A percentile compares a stretch with the other conserved stretches of the same genome.
Evolutionary conservation across 129 eudicot genomes (phyloP).

Genomic region (Erigeron canadensis): DNA sequence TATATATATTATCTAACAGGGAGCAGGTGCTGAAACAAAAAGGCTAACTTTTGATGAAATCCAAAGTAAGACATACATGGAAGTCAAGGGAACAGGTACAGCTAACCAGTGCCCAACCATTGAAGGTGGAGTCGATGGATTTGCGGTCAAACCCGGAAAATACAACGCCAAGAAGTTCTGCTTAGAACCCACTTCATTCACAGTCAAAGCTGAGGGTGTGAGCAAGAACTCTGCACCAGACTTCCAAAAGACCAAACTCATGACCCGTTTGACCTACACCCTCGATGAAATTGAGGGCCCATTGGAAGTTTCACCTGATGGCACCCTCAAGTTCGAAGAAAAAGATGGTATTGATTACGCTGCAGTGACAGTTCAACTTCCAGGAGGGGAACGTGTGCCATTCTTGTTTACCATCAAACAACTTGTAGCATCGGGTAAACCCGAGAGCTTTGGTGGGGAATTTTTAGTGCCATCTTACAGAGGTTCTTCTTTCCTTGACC

Average conservation of each 20-base stretch:
- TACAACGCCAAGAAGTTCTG: slow-evolving; percentile 90
- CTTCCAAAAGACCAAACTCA: slow-evolving; percentile 93
- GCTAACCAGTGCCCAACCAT: slow-evolving; percentile 98
- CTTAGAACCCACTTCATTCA: slow-evolving; percentile 91
- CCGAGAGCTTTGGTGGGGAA: slow-evolving; percentile 72
- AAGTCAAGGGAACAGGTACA: slow-evolving; percentile 95
- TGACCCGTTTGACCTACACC: slow-evolving; percentile 98
- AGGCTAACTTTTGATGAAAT: slow-evolving; percentile 86
- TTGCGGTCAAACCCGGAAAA: slow-evolving; percentile 78
- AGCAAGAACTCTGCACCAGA: slow-evolving; percentile 83
- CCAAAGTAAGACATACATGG: slow-evolving; percentile 96
- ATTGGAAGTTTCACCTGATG: slow-evolving; percentile 69
- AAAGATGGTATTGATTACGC: slow-evolving; percentile 96
- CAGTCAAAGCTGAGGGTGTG: slow-evolving; percentile 85
- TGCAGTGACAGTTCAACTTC: slow-evolving; percentile 94
- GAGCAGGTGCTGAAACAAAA: slow-evolving; percentile 87
- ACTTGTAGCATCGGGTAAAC: slow-evolving; percentile 88
- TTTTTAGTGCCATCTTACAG: slow-evolving; percentile 92
- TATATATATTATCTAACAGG: slow-evolving; percentile 45
- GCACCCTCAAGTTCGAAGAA: slow-evolving; percentile 82
- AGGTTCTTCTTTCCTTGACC: slow-evolving; percentile 98
- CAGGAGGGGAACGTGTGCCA: slow-evolving; percentile 96
- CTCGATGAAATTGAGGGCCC: slow-evolving; percentile 98
- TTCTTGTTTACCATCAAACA: slow-evolving; percentile 85
- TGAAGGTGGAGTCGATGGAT: slow-evolving; percentile 66